phyloP scores from a whole-genome alignment of 2,329 filamentous ascomycete species.

The Karstenula rhodostoma region DNA sequence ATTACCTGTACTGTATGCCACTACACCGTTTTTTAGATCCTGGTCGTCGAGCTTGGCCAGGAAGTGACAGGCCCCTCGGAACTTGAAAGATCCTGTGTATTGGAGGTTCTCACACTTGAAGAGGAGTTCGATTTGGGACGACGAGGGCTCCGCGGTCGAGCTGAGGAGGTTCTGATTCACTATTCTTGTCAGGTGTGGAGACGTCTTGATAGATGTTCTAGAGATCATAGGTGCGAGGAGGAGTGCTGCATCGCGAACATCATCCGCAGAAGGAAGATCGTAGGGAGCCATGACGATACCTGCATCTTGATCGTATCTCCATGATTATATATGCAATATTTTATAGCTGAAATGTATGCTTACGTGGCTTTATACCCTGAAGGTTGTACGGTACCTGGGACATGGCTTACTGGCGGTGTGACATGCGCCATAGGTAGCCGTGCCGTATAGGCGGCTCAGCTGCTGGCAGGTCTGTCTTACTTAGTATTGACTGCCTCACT shows the following conservation, averaged over 20 bases:
- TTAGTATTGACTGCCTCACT: neutral
- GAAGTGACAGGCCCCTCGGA: constrained; percentile 21
- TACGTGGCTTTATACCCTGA: no score
- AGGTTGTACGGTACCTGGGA: neutral
- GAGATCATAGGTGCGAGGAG: neutral
- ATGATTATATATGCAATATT: no score
- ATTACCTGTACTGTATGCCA: constrained; percentile 21
- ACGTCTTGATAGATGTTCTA: constrained; percentile 4
- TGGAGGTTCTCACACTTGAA: constrained; percentile 26
- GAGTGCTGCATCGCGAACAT: constrained; percentile 2
- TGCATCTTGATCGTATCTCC: neutral
- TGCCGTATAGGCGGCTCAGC: neutral
- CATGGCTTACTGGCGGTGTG: neutral
- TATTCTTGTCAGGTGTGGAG: neutral
- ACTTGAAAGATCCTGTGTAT: constrained; percentile 22
- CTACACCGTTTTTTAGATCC: constrained; percentile 16
- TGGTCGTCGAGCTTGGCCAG: constrained; percentile 12
- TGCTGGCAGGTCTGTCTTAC: neutral
- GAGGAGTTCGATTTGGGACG: constrained; percentile 10
- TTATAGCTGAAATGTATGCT: neutral
- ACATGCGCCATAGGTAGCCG: neutral
- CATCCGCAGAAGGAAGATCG: neutral
- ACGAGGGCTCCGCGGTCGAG: neutral
- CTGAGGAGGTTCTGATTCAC: neutral
- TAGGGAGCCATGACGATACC: constrained; percentile 4